Base-by-base conservation (phyloP, 169 alveolate species). In the Plasmodium cynomolgi region DNA sequence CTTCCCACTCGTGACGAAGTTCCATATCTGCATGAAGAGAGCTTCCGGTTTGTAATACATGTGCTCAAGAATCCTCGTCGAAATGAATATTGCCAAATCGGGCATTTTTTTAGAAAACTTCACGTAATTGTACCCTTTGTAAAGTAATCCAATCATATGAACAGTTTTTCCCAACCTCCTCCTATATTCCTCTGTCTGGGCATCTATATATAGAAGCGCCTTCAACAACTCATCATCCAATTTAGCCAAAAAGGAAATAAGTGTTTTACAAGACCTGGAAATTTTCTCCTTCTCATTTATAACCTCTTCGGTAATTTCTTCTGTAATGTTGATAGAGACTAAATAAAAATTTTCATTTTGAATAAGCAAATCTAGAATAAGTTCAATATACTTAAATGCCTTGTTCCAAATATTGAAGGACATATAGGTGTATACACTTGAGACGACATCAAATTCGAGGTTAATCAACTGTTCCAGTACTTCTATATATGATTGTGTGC, bases 401-500 rank as follows among this genome's bases (percentile, higher is more conserved):
- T 96, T 97, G 44, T 97, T 83, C 99, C 99, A 97, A 44, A 96
- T 95, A 23, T 91, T 83, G 34, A 97, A 95, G 20, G 96, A 86
- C 96, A 97, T 95, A 75, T 98, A 96, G 15, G 97, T 97, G 82
- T 96, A 97, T 17, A 98, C 98, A 74, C 98, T 97, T 26, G 98
- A 94, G 58, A 97, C 97, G 23, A 98, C 96, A 88, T 98, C 99
- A 92, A 98, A 98, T 83, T 97, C 98, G 15, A 98, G 96, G 79
- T 97, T 97, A 47, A 97, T 97, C 84, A 98, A 83, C 39, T 97
- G 98, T 15, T 97, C 98, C 71, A 98, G 85, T 7, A 97, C 99
- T 77, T 97, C 98, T 20, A 98, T 95, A 58, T 97, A 97, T 17
- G 97, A 96, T 81, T 96, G 95, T 23, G 96, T 96, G 13, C 98